Base-by-base conservation (phyloP, 2,329 filamentous ascomycete genomes). In the Xylaria sp. region DNA sequence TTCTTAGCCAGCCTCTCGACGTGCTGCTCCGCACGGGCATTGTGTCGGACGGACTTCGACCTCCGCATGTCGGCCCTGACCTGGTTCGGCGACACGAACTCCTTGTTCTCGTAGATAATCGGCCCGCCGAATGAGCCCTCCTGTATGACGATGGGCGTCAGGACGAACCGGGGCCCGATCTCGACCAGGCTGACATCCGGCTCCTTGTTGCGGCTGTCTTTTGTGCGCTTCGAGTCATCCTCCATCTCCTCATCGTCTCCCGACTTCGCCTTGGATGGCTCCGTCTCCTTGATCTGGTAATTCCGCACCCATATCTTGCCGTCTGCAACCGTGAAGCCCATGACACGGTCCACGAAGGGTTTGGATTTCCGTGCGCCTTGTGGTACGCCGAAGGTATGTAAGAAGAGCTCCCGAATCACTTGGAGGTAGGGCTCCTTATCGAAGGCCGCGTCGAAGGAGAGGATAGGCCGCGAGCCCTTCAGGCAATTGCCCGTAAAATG, bases 401-500 rank as follows among this genome's bases (percentile, higher is more conserved):
- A 82, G 69, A 99, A 88, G 63, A 97, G 83, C 72, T 97, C 92
- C 73, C 95, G 92, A 68, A 97, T 86, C 60, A 96, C 80, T 60
- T 82, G 82, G 50, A 95, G 86, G 68, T 96, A 86, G 2, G 92
- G 89, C 66, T 90, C 82, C 63, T 82, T 83, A 57, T 95, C 90
- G 74, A 99, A 99, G 17, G 86, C 84, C 48, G 85, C 83, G 71
- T 97, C 94, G 72, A 99, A 99, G 34, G 91, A 94, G 52, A 99
- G 85, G 38, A 99, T 80, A 1, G 94, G 93, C 34, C 94, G 82
- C 22, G 91, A 94, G 54, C 94, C 94, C 76, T 96, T 97, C 57
- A 97, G 78, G 71, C 92, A 97, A 78, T 99, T 99, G 49, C 94
- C 94, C 16, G 92, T 92, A 72, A 99, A 97, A 69, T 96, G 91